Evolutionary conservation across 176 grass and related monocot genomes (phyloP).

Genomic region (Oryza rufipogon): DNA sequence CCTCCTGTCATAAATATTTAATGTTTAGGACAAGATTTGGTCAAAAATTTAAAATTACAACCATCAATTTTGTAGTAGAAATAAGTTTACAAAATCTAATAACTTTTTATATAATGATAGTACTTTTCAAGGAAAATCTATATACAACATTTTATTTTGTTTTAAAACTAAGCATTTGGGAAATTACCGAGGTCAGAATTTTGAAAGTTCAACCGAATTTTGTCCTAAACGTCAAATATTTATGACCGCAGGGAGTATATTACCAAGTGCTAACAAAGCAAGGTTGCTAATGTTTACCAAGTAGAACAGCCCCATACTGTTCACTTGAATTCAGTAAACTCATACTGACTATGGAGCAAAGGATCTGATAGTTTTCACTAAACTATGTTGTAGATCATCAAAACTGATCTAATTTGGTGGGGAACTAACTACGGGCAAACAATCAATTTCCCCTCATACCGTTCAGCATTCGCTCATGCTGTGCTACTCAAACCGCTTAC

Average conservation of each 20-base stretch:
- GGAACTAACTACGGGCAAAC: not conserved
- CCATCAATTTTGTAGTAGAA: no score
- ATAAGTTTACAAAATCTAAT: no score
- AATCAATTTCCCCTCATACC: not conserved
- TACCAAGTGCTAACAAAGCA: not conserved
- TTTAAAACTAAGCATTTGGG: no score
- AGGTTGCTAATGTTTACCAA: not conserved
- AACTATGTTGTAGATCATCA: not conserved
- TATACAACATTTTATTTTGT: no score
- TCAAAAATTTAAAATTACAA: no score
- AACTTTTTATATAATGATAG: no score
- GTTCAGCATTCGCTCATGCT: not conserved
- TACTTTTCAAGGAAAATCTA: no score
- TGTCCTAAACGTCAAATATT: no score
- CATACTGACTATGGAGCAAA: not conserved
- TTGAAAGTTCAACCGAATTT: no score
- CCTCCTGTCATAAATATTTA: no score
- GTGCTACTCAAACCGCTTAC: not conserved
- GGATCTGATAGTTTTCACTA: not conserved
- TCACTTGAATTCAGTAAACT: not conserved
- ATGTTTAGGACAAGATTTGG: no score
- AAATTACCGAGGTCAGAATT: no score
- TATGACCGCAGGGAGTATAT: not conserved
- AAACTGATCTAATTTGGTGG: not conserved
- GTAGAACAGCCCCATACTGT: not conserved